Conservation (phyloP, 371 early-diverging fungal species). For the Polyrhizophydium stewartii region DNA sequence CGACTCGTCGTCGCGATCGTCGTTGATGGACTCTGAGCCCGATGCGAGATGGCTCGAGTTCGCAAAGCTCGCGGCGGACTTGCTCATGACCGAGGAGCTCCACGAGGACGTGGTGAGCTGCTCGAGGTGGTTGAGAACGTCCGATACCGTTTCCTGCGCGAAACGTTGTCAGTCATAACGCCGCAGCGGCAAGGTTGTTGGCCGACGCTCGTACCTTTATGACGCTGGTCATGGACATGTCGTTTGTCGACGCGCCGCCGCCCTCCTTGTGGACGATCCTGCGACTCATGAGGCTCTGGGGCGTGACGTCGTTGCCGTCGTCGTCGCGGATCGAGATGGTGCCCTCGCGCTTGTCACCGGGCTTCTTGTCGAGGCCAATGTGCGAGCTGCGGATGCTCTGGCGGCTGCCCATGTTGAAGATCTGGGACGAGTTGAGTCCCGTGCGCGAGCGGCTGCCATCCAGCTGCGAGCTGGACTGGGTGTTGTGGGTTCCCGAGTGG, state of each 20-base stretch:
- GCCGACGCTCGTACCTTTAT: constrained; percentile 6
- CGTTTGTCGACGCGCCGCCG: constrained; percentile 15
- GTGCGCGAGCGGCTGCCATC: background rate
- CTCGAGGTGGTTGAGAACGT: constrained; percentile 44
- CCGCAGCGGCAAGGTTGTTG: background rate
- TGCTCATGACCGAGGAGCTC: constrained; percentile 27
- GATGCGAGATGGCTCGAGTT: constrained; percentile 20
- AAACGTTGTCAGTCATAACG: background rate
- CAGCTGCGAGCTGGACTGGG: background rate
- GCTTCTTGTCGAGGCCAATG: background rate
- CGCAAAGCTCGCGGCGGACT: constrained; percentile 20
- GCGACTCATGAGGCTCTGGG: constrained; percentile 17
- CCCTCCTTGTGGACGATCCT: background rate
- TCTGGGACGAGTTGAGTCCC: constrained; percentile 1
- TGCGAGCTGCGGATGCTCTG: background rate
- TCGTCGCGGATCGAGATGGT: constrained; percentile 19
- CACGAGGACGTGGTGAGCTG: constrained; percentile 31
- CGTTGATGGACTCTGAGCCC: constrained; percentile 16
- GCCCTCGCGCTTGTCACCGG: background rate
- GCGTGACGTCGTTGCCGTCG: constrained; percentile 42
- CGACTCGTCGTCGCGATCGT: constrained; percentile 20
- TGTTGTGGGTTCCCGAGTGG: background rate
- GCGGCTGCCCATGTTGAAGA: background rate
- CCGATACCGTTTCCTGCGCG: constrained; percentile 38
- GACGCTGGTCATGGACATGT: constrained; percentile 14